Percentiles rank a stretch among this genome's conserved stretches.
Conservation (phyloP, 768 basidiomycete species). For the Macrolepiota dolichaula region DNA sequence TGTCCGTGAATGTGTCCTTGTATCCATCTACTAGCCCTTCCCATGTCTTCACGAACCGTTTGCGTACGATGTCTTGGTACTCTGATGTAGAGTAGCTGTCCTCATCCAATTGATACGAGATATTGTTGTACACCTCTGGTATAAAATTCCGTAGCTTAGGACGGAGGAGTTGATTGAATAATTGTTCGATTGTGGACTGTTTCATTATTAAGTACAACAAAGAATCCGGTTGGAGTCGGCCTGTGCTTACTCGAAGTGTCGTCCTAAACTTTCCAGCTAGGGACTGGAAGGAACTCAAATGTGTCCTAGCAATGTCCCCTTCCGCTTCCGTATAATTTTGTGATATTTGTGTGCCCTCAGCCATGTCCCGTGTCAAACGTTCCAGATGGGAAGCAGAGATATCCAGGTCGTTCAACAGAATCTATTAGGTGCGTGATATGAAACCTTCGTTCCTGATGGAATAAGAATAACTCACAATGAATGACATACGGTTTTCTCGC, state of each 20-base stretch:
- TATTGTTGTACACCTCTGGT: slow-evolving; percentile 86
- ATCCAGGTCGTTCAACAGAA: slow-evolving; percentile 92
- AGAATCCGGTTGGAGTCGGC: not conserved
- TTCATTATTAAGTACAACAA: not conserved
- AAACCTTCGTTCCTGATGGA: not conserved
- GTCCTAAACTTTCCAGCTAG: slow-evolving; percentile 65
- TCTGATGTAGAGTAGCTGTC: slow-evolving; percentile 82
- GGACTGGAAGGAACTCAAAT: slow-evolving; percentile 48
- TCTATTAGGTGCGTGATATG: slow-evolving; percentile 40
- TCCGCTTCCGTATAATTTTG: slow-evolving; percentile 70
- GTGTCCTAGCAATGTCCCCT: slow-evolving; percentile 42
- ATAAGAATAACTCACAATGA: slow-evolving; percentile 61
- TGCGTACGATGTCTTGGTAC: slow-evolving; percentile 80
- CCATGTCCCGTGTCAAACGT: slow-evolving; percentile 67
- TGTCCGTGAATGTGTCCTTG: slow-evolving; percentile 84
- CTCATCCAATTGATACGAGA: slow-evolving; percentile 87
- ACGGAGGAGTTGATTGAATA: slow-evolving; percentile 92
- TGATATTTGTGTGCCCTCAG: slow-evolving; percentile 46
- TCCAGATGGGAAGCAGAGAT: slow-evolving; percentile 88
- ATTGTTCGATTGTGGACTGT: slow-evolving; percentile 79
- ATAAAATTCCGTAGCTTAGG: slow-evolving; percentile 84
- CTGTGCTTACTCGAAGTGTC: slow-evolving; percentile 59
- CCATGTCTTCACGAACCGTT: slow-evolving; percentile 90
- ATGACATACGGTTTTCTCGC: slow-evolving; percentile 72
- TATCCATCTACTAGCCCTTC: slow-evolving; percentile 83